Conservation (phyloP, 306 rosid species). For the Vigna reflexopilosa region DNA sequence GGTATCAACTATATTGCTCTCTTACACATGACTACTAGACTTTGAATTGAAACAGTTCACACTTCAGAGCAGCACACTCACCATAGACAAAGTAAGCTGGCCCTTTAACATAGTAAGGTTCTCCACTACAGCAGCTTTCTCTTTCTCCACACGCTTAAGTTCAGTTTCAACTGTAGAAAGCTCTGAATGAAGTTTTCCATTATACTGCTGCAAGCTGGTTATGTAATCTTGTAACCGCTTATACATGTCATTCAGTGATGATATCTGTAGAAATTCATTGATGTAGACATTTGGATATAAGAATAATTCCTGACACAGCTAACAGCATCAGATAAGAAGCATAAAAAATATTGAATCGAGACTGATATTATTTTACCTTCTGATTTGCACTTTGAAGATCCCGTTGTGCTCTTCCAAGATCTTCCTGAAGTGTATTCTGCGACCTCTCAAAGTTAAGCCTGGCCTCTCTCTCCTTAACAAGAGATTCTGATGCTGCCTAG, state of each 20-base stretch:
- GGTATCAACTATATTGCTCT: constrained; percentile 6
- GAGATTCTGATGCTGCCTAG: constrained; percentile 84
- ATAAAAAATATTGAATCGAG: neutral
- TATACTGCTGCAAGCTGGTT: constrained; percentile 92
- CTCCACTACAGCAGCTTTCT: constrained; percentile 78
- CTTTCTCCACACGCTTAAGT: constrained; percentile 88
- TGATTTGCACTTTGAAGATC: constrained; percentile 90
- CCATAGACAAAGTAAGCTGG: constrained; percentile 80
- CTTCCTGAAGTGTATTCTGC: constrained; percentile 69
- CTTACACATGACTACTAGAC: constrained; percentile 5
- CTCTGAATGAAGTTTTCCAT: constrained; percentile 93
- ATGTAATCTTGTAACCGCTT: constrained; percentile 92
- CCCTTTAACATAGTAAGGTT: constrained; percentile 79
- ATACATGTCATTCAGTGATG: constrained; percentile 94
- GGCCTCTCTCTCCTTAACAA: constrained; percentile 76
- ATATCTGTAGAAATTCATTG: constrained; percentile 65
- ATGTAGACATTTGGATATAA: constrained; percentile 1
- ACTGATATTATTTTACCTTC: constrained; percentile 62
- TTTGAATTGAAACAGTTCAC: constrained; percentile 26
- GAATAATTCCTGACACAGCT: constrained; percentile 11
- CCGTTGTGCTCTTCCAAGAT: constrained; percentile 82
- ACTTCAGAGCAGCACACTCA: constrained; percentile 55
- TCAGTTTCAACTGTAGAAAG: constrained; percentile 89
- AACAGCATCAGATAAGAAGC: neutral
- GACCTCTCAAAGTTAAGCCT: constrained; percentile 82